Percentiles rank a stretch among this genome's conserved stretches.
These are phyloP conservation scores for Carpinus viminea DNA, from an alignment of 306 rosid genomes.

Conservation along the genomic window DNA sequence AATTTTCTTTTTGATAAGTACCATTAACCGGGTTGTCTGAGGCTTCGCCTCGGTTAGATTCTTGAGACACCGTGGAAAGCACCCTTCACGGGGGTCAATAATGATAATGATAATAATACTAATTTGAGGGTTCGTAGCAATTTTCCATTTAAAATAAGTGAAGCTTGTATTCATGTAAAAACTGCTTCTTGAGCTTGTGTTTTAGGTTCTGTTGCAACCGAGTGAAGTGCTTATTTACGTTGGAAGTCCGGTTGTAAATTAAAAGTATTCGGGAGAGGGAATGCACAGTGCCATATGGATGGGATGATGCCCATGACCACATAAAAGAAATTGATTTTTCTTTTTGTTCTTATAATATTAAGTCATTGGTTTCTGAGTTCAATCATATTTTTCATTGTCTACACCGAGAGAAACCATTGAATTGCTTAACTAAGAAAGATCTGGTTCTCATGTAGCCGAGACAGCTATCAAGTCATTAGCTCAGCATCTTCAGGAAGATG, in stretches of 20 bases:
- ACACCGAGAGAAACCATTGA: neutral
- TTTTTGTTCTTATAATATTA: neutral
- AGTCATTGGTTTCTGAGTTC: neutral
- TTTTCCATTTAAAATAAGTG: too few species aligned
- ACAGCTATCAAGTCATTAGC: constrained; percentile 64
- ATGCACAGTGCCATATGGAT: neutral
- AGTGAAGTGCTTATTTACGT: neutral
- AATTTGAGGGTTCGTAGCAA: too few species aligned
- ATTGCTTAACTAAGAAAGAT: constrained; percentile 17
- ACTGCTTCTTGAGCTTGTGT: neutral
- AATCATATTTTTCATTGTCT: neutral
- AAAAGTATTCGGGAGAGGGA: neutral
- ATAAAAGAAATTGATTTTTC: neutral
- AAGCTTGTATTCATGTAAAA: too few species aligned
- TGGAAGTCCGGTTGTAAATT: neutral
- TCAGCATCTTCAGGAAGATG: constrained; percentile 57
- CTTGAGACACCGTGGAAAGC: too few species aligned
- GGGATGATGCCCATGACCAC: neutral
- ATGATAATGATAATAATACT: too few species aligned
- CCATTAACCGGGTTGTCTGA: too few species aligned
- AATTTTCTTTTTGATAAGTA: too few species aligned
- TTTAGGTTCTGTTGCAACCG: too few species aligned
- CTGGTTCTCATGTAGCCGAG: constrained; percentile 94
- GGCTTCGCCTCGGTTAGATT: too few species aligned
- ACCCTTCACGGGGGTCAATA: too few species aligned